phyloP scores from a whole-genome alignment of 2,329 filamentous ascomycete species.

The Fusarium transvaalense region DNA sequence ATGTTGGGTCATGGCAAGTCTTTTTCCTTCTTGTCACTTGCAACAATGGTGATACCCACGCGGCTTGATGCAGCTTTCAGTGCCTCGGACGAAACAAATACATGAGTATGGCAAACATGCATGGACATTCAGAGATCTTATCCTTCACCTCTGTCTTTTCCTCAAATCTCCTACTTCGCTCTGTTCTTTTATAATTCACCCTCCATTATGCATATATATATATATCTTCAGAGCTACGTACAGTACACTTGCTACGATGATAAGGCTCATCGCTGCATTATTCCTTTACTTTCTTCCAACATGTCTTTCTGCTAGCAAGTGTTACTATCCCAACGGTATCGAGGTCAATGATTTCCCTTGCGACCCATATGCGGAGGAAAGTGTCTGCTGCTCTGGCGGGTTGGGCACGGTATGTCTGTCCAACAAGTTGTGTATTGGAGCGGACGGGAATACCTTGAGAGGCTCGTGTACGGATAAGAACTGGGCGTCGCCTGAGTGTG shows the following conservation, averaged over 20 bases:
- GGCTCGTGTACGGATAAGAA: conserved; percentile 45
- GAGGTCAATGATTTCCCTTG: conserved; percentile 34
- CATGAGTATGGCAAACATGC: background rate
- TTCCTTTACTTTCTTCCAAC: conserved; percentile 15
- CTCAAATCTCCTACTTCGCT: background rate
- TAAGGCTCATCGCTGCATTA: conserved; percentile 2
- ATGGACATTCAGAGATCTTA: background rate
- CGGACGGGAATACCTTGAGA: conserved; percentile 40
- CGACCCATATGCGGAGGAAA: conserved; percentile 36
- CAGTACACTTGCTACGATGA: conserved; percentile 13
- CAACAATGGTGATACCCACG: background rate
- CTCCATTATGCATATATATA: background rate
- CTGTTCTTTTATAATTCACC: background rate
- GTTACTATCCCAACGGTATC: conserved; percentile 41
- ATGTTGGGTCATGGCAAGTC: background rate
- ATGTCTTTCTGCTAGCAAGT: conserved; percentile 23
- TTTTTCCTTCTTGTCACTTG: background rate
- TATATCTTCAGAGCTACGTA: background rate
- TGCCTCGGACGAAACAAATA: background rate
- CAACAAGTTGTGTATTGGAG: conserved; percentile 40
- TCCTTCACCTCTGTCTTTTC: background rate
- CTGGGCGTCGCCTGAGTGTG: conserved; percentile 40
- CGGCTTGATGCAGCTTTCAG: conserved; percentile 8
- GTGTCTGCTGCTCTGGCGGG: conserved; percentile 40
- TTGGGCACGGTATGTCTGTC: conserved; percentile 39